Percentiles rank a stretch among this genome's conserved stretches.
These are phyloP conservation scores for Verticillium zaregamsianum DNA, from an alignment of 2,329 filamentous ascomycete genomes.

Conservation along the genomic window DNA sequence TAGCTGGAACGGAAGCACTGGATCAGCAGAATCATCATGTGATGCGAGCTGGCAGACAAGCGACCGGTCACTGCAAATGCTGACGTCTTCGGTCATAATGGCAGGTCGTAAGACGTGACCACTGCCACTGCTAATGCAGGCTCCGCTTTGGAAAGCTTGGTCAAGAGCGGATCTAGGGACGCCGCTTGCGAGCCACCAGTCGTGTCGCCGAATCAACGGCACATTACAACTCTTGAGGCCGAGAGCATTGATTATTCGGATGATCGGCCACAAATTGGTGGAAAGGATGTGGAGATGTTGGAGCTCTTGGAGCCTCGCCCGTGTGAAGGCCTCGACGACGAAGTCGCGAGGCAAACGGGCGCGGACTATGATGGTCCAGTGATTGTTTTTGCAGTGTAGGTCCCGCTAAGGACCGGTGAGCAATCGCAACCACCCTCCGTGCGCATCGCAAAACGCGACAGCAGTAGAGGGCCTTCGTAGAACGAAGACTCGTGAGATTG, in stretches of 20 bases:
- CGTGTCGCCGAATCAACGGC: background rate
- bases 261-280: too few relatives aligned
- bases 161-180: background rate
- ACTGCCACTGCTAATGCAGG: background rate
- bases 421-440: conserved; percentile 12
- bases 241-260: too few relatives aligned
- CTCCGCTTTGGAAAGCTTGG: background rate
- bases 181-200: background rate
- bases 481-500: conserved; percentile 9
- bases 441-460: conserved; percentile 13
- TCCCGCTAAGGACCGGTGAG: background rate
- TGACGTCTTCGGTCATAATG: background rate
- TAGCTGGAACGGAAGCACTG: too few relatives aligned
- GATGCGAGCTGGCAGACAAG: background rate
- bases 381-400: conserved; percentile 36
- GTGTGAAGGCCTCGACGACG: conserved; percentile 25
- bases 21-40: background rate
- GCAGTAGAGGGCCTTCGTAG: conserved; percentile 10
- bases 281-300: conserved; percentile 31
- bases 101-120: background rate
- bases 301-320: conserved; percentile 49
- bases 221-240: too few relatives aligned
- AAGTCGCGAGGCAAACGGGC: conserved; percentile 30
- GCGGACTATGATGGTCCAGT: conserved; percentile 51
- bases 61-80: background rate